A percentile compares a stretch with the other conserved stretches of the same genome.
Evolutionary conservation across 2,329 filamentous ascomycete species (phyloP).

Genomic region (Septoria petroselini): DNA sequence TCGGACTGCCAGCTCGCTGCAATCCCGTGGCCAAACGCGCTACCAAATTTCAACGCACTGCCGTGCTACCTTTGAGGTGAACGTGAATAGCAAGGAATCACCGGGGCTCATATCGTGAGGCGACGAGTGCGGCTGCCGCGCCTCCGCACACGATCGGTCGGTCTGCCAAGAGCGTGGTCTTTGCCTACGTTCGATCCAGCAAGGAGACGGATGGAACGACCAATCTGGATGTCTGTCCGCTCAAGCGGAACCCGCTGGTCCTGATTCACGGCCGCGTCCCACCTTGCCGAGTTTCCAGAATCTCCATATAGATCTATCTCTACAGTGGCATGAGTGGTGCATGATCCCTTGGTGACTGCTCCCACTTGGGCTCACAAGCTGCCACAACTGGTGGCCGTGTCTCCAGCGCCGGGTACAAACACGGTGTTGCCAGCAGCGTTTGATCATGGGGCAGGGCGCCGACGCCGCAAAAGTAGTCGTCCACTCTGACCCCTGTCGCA

Average conservation of each 20-base stretch:
- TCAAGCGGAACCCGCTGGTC: background rate
- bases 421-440: too few species aligned
- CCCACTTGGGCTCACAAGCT: too few species aligned
- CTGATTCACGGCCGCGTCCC: background rate
- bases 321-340: too few species aligned
- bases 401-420: too few species aligned
- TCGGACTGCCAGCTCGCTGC: constrained; percentile 22
- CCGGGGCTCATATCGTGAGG: constrained; percentile 3
- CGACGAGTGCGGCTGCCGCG: constrained; percentile 1
- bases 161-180: too few species aligned
- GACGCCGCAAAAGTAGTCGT: constrained; percentile 6
- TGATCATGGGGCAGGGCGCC: background rate
- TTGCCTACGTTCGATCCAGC: too few species aligned
- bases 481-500: constrained; percentile 8
- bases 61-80: constrained; percentile 17
- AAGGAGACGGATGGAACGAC: too few species aligned
- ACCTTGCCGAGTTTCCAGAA: background rate
- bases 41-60: constrained; percentile 23
- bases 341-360: too few species aligned
- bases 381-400: too few species aligned
- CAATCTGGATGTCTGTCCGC: too few species aligned
- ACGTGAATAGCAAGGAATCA: constrained; percentile 18
- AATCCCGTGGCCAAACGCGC: constrained; percentile 18
- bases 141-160: too few species aligned
- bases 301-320: background rate